A percentile compares a stretch with the other conserved stretches of the same genome.
Conservation (phyloP, 2,329 filamentous ascomycete genomes). For the Xylariaceae sp. region DNA sequence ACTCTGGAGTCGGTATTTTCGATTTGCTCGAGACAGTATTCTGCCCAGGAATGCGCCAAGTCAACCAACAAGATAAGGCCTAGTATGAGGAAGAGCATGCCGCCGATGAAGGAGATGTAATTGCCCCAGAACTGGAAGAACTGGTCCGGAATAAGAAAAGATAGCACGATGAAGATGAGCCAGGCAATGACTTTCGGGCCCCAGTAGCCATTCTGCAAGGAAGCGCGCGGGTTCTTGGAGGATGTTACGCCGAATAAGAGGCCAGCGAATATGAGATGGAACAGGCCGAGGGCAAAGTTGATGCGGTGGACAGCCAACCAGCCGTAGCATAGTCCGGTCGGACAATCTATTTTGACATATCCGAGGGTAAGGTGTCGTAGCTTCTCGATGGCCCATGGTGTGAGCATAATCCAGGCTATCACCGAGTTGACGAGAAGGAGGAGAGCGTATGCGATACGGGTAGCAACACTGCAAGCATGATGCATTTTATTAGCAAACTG, state of each 20-base stretch:
- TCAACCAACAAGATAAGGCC: slow-evolving; percentile 91
- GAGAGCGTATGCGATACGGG: slow-evolving; percentile 91
- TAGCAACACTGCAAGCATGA: slow-evolving; percentile 65
- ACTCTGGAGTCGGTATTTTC: slow-evolving; percentile 77
- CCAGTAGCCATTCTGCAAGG: slow-evolving; percentile 98
- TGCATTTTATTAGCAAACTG: slow-evolving; percentile 11
- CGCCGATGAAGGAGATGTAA: slow-evolving; percentile 81
- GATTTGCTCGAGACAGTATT: slow-evolving; percentile 91
- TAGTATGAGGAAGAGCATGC: slow-evolving; percentile 88
- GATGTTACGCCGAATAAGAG: slow-evolving; percentile 81
- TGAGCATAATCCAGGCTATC: slow-evolving; percentile 98
- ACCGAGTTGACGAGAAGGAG: slow-evolving; percentile 96
- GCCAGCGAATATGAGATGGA: slow-evolving; percentile 81
- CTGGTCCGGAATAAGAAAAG: slow-evolving; percentile 88
- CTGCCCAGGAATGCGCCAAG: slow-evolving; percentile 92
- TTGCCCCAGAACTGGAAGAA: slow-evolving; percentile 97
- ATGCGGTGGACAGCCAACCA: slow-evolving; percentile 96
- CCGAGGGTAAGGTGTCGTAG: slow-evolving; percentile 86
- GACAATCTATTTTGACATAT: slow-evolving; percentile 92
- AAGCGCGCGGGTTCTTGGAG: slow-evolving; percentile 80
- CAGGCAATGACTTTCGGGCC: slow-evolving; percentile 90
- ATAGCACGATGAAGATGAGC: slow-evolving; percentile 79
- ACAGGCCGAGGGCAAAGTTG: slow-evolving; percentile 93
- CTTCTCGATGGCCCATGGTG: slow-evolving; percentile 95
- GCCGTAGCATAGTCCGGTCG: slow-evolving; percentile 84